Percentiles rank a stretch among this genome's conserved stretches.
phyloP scores from a whole-genome alignment of 75 land plant species.

The Ceratopteris richardii region DNA sequence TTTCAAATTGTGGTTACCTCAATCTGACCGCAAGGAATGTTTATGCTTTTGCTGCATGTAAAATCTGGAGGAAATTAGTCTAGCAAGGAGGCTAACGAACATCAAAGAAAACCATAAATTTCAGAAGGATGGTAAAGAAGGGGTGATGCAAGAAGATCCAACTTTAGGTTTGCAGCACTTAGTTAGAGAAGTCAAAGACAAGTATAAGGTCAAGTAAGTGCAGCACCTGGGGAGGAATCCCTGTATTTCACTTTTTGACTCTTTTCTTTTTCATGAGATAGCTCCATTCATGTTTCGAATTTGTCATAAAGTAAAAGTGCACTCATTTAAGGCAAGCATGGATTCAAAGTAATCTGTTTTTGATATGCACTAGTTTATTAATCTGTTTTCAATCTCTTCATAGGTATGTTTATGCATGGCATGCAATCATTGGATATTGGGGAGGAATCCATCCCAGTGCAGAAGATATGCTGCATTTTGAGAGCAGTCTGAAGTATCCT shows the following conservation, averaged over 20 bases:
- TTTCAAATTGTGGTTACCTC: no score
- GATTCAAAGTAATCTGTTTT: no score
- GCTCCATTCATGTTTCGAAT: no score
- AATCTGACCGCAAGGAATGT: no score
- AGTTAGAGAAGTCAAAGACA: constrained; percentile 51
- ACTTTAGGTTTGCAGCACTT: constrained; percentile 60
- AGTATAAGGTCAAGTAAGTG: constrained; percentile 54
- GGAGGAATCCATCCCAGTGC: constrained; percentile 75
- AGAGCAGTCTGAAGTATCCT: constrained; percentile 57
- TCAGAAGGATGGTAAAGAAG: constrained; percentile 60
- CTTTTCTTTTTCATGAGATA: constrained; percentile 3
- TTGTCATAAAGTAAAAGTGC: neutral
- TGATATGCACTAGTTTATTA: neutral
- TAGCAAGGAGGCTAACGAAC: constrained; percentile 62
- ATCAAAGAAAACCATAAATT: constrained; percentile 94
- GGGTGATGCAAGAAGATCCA: constrained; percentile 54
- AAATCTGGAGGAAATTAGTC: constrained; percentile 31
- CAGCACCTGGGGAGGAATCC: neutral
- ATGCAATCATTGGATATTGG: constrained; percentile 95
- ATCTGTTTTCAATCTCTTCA: neutral
- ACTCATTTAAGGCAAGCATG: no score
- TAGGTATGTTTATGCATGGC: constrained; percentile 95
- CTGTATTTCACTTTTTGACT: neutral
- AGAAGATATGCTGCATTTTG: constrained; percentile 54
- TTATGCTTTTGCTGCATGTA: no score